Base-by-base conservation (phyloP, 2,329 filamentous ascomycete species). In the Hawksworthiomyces lignivorus region DNA sequence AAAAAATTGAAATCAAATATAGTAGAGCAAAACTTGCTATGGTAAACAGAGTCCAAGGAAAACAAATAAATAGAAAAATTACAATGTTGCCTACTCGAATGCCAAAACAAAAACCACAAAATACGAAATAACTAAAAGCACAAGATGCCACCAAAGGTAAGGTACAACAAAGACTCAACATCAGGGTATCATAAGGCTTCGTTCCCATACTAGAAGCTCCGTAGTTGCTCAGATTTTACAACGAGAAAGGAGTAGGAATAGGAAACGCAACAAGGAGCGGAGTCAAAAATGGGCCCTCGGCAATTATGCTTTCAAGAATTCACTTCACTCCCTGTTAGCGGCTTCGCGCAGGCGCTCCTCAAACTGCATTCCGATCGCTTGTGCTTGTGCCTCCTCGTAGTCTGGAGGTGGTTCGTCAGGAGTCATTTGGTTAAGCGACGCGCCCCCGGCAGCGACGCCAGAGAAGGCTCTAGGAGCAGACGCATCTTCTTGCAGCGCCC, bases 301-400 rank as follows among this genome's bases (percentile, higher is more conserved):
- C 8, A 8, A 8, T 26, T 12, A 8, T 26, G 24, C 24, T 26
- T 12, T 26, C 8, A 26, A 17, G 21, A 8, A 27, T 7, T 5
- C 5, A 15, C 7, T 20, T 39, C 51, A 64, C 51, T 73, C 70
- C 48, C 73, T 70, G 56, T 90, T 84, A 32, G 86, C 70, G 51
- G 85, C 85, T 47, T 84, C 75, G 34, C 82, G 81, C 50, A 89
- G 72, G 46, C 83, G 84, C 52, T 86, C 78, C 57, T 87, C 77
- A 18, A 81, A 63, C 38, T 64, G 67, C 56, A 69, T 75, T 47
- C 64, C 70, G 21, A 82, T 60, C 21, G 76, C 75, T 52, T 81
- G 77, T n/a, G 74, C 80, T 62, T 96, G 90, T 21, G 86, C 85
- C 61, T 95, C 87, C 55, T 96, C 88, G 57, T 97, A 97, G 27